phyloP scores from a whole-genome alignment of 2,329 filamentous ascomycete genomes.

The Apiospora saccharicola region DNA sequence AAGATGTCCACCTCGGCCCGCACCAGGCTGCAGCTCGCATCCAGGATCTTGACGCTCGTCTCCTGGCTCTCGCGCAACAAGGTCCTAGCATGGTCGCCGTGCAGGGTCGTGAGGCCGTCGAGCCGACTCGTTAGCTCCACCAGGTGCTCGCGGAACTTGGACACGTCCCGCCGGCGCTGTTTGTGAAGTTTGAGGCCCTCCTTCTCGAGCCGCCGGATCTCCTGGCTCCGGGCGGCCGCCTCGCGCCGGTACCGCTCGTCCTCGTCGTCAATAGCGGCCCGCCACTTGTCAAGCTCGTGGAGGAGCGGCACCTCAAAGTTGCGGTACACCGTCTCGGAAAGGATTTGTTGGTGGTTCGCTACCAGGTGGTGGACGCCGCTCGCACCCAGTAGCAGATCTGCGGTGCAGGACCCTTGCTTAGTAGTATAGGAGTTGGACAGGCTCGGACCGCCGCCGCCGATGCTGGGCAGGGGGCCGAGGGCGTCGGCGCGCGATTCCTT shows the following conservation, averaged over 20 bases:
- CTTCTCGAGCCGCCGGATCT: constrained; percentile 70
- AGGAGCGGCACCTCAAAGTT: constrained; percentile 73
- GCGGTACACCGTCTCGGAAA: constrained; percentile 73
- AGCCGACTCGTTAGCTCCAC: constrained; percentile 68
- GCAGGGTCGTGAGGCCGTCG: constrained; percentile 67
- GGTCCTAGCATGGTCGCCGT: constrained; percentile 66
- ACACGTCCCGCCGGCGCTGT: constrained; percentile 67
- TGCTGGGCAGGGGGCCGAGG: constrained; percentile 46
- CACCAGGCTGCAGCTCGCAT: constrained; percentile 70
- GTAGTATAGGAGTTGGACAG: constrained; percentile 56
- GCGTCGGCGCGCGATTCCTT: constrained; percentile 71
- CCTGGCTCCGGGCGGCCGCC: constrained; percentile 61
- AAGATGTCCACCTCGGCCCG: constrained; percentile 75
- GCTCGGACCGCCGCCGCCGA: constrained; percentile 39
- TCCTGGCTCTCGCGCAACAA: constrained; percentile 70
- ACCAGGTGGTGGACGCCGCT: constrained; percentile 72
- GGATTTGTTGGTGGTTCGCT: constrained; percentile 74
- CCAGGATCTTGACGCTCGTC: constrained; percentile 67
- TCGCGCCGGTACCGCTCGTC: constrained; percentile 65
- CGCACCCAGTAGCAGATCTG: constrained; percentile 67
- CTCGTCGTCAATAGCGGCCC: constrained; percentile 68
- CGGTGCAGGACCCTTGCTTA: constrained; percentile 61
- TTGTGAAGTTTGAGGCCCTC: constrained; percentile 70
- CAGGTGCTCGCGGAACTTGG: constrained; percentile 67
- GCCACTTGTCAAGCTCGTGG: constrained; percentile 74